phyloP scores from a whole-genome alignment of 345 rosid species.

The Jatropha curcas region DNA sequence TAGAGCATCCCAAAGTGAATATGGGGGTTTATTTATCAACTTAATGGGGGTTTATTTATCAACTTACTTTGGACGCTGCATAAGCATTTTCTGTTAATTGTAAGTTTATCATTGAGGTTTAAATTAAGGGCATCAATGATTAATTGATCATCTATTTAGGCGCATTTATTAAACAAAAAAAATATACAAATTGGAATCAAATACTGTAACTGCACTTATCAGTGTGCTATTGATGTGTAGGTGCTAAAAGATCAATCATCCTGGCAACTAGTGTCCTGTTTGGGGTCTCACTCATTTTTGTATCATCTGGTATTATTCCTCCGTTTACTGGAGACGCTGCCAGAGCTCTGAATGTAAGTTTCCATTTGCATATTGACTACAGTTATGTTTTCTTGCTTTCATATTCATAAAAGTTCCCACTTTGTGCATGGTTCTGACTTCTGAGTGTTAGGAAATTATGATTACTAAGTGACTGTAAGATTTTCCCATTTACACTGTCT shows the following conservation, averaged over 20 bases:
- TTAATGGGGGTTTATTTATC: not conserved
- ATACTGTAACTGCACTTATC: not conserved
- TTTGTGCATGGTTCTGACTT: not conserved
- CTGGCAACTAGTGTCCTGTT: constrained; percentile 48
- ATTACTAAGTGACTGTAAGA: not conserved
- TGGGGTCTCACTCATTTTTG: constrained; percentile 55
- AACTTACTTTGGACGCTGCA: not conserved
- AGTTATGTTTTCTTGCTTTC: not conserved
- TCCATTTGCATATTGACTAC: not conserved
- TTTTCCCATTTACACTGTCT: not conserved
- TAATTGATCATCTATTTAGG: not conserved
- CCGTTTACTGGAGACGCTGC: constrained; percentile 73
- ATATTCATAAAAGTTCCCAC: not conserved
- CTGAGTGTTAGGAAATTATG: constrained; percentile 3
- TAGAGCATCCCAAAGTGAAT: not conserved
- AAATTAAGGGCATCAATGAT: not conserved
- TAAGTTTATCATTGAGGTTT: not conserved
- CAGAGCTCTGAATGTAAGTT: constrained; percentile 87
- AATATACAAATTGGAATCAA: not conserved
- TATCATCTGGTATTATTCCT: constrained; percentile 60
- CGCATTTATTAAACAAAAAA: not conserved
- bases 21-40: too few species aligned
- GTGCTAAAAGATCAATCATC: constrained; percentile 63
- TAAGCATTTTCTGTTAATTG: not conserved
- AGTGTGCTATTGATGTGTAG: constrained; percentile 32